phyloP scores from a whole-genome alignment of 1,139 yeast genomes.

The Wickerhamomyces sp. region DNA sequence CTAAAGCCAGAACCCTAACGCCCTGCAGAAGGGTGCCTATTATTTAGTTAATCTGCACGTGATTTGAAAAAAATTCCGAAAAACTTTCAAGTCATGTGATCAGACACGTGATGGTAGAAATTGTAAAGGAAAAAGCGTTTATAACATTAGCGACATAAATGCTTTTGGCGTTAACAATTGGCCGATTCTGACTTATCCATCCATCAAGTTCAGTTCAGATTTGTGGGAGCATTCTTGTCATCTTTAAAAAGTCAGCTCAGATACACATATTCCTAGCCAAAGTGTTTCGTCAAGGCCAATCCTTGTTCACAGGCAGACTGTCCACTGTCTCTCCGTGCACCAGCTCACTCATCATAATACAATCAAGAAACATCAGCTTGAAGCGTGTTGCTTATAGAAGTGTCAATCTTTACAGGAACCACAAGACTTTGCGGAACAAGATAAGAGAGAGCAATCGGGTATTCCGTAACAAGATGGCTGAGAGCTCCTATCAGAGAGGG shows the following conservation, averaged over 20 bases:
- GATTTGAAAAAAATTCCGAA: too few relatives aligned
- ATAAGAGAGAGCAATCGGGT: conserved; percentile 24
- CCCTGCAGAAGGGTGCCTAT: too few relatives aligned
- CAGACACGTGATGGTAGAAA: too few relatives aligned
- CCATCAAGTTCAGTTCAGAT: too few relatives aligned
- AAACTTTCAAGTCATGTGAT: too few relatives aligned
- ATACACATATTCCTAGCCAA: neutral
- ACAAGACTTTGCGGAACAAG: conserved; percentile 4
- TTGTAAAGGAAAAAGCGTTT: too few relatives aligned
- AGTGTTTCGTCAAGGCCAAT: neutral
- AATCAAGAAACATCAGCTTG: conserved; percentile 10
- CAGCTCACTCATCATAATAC: conserved; percentile 6
- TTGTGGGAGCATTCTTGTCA: too few relatives aligned
- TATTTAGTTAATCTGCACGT: too few relatives aligned
- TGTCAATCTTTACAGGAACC: neutral
- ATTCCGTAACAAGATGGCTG: conserved; percentile 34
- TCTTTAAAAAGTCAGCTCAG: neutral
- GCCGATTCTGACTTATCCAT: too few relatives aligned
- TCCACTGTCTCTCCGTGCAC: neutral
- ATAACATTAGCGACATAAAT: too few relatives aligned
- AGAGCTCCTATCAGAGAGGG: conserved; percentile 39
- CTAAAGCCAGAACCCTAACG: too few relatives aligned
- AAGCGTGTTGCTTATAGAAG: neutral
- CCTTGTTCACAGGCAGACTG: neutral
- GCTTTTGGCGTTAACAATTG: too few relatives aligned